Percentiles rank a stretch among this genome's conserved stretches.
Evolutionary conservation across 257 asterid genomes (phyloP).

Genomic region (Thymus quinquecostatus): DNA sequence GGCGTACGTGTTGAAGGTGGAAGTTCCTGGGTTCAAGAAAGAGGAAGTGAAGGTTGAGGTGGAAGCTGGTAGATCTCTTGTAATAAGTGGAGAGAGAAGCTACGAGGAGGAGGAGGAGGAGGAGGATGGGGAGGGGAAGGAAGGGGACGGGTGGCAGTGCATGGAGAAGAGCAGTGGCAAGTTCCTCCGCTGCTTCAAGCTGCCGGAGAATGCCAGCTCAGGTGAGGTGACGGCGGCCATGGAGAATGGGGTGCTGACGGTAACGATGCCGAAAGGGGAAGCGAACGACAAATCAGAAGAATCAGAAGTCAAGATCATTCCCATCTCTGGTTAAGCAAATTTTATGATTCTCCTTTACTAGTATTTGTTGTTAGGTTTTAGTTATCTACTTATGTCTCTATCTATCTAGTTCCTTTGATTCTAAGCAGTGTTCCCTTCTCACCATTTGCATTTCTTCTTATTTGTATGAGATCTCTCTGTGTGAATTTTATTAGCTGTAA

Average conservation of each 20-base stretch:
- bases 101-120: slow-evolving; percentile 43
- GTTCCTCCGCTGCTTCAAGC: slow-evolving; percentile 37
- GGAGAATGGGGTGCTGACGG: slow-evolving; percentile 43
- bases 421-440: no score
- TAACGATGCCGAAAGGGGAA: slow-evolving; percentile 35
- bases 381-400: no score
- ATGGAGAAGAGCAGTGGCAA: slow-evolving; percentile 38
- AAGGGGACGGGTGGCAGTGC: slow-evolving; percentile 33
- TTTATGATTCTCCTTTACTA: no score
- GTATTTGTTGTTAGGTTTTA: no score
- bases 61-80: slow-evolving; percentile 27
- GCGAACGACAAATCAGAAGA: neutral
- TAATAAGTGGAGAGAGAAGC: slow-evolving; percentile 44
- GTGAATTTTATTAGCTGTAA: no score
- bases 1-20: slow-evolving; percentile 21
- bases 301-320: slow-evolving; percentile 34
- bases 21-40: slow-evolving; percentile 18
- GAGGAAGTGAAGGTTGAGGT: slow-evolving; percentile 33
- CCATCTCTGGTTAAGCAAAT: slow-evolving; percentile 24
- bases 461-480: no score
- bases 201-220: slow-evolving; percentile 38
- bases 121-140: slow-evolving; percentile 12
- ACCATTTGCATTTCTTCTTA: no score
- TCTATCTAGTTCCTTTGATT: no score
- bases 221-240: slow-evolving; percentile 35